Evolutionary conservation across 495 filamentous ascomycete species (phyloP).

Genomic region (Cercophora samala): DNA sequence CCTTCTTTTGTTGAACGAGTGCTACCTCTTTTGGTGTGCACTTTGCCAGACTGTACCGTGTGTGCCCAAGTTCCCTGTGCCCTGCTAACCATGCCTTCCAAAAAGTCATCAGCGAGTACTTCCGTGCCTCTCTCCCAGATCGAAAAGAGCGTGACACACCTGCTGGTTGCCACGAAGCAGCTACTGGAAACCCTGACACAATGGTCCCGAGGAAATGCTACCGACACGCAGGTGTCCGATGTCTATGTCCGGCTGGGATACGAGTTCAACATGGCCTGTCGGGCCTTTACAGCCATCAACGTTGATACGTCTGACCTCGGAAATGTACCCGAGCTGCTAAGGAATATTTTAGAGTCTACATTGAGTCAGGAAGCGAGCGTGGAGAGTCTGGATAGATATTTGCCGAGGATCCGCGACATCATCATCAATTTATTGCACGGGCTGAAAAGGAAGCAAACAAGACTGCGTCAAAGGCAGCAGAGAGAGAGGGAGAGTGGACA

Average conservation of each 20-base stretch:
- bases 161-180: conserved; percentile 96
- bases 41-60: not conserved
- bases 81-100: conserved; percentile 19
- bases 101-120: conserved; percentile 44
- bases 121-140: conserved; percentile 74
- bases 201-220: conserved; percentile 89
- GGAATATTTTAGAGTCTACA: conserved; percentile 89
- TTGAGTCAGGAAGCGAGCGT: conserved; percentile 93
- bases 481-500: conserved; percentile 59
- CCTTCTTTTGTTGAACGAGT: not conserved
- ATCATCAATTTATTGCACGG: conserved; percentile 97
- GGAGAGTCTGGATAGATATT: conserved; percentile 84
- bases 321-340: conserved; percentile 86
- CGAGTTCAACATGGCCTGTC: conserved; percentile 97
- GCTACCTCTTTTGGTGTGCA: conserved; percentile 5
- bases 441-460: conserved; percentile 92
- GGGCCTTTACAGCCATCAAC: conserved; percentile 91
- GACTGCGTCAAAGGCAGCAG: conserved; percentile 74
- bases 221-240: conserved; percentile 92
- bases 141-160: conserved; percentile 96
- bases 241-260: conserved; percentile 97
- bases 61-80: conserved; percentile 1
- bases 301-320: conserved; percentile 92
- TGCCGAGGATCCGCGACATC: conserved; percentile 92
- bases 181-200: conserved; percentile 93